Conservation (phyloP, 2,329 filamentous ascomycete genomes). For the Aureobasidium sp. region DNA sequence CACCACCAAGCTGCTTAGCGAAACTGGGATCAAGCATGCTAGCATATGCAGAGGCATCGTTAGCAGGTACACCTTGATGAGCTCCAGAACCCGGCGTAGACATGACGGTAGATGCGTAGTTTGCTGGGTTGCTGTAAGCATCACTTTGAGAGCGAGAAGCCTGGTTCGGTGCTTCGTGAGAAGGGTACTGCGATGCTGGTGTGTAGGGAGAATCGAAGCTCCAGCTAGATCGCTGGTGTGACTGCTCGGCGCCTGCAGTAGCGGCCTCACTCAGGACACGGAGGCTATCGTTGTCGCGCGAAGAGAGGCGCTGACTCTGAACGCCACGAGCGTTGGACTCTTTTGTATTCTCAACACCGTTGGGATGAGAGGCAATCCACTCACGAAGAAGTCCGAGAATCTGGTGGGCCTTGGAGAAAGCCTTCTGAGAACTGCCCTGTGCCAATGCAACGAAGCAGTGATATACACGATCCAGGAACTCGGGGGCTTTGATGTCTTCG, state of each 20-base stretch:
- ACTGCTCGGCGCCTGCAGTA: constrained; percentile 16
- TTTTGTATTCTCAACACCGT: constrained; percentile 19
- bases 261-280: constrained; percentile 19
- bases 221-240: constrained; percentile 13
- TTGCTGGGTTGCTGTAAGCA: background rate
- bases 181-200: constrained; percentile 3
- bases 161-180: background rate
- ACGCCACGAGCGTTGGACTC: background rate
- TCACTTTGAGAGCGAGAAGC: constrained; percentile 4
- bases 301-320: background rate
- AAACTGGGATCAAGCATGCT: constrained; percentile 10
- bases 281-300: constrained; percentile 13
- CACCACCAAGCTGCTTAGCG: constrained; percentile 7
- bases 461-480: constrained; percentile 22
- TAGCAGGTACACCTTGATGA: background rate
- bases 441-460: constrained; percentile 33
- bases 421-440: constrained; percentile 32
- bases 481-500: constrained; percentile 22
- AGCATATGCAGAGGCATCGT: constrained; percentile 2
- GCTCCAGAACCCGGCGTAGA: background rate
- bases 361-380: constrained; percentile 35
- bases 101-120: constrained; percentile 9
- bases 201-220: constrained; percentile 16
- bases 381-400: constrained; percentile 40
- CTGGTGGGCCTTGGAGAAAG: constrained; percentile 42